phyloP scores from a whole-genome alignment of 257 asterid genomes.

The Thymus mandschuricus region DNA sequence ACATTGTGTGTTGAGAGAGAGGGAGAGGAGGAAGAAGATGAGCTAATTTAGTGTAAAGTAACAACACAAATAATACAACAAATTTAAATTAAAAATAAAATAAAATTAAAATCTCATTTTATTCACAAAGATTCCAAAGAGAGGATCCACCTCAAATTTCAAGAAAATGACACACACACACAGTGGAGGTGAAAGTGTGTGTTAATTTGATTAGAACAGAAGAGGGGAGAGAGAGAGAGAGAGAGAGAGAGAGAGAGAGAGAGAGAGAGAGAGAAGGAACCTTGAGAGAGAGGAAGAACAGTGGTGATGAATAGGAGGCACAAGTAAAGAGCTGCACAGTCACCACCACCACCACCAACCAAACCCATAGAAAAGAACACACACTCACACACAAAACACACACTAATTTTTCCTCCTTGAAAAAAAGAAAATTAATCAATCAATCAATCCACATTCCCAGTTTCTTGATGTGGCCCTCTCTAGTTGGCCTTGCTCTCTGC shows the following conservation, averaged over 20 bases:
- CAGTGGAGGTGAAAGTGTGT: slow-evolving; percentile 13
- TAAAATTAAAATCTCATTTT: not conserved
- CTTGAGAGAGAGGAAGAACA: slow-evolving; percentile 56
- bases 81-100: not conserved
- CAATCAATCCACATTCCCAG: slow-evolving; percentile 16
- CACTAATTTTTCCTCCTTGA: slow-evolving; percentile 22
- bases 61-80: not conserved
- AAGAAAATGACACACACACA: slow-evolving; percentile 22
- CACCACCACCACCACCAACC: slow-evolving; percentile 53
- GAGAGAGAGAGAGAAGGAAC: slow-evolving; percentile 32
- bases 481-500: slow-evolving; percentile 67
- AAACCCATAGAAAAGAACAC: slow-evolving; percentile 56
- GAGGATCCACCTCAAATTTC: not conserved
- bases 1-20: not conserved
- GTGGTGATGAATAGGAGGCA: slow-evolving; percentile 50
- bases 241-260: not conserved
- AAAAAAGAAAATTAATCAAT: slow-evolving; percentile 6
- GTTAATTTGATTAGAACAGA: not conserved
- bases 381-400: slow-evolving; percentile 20
- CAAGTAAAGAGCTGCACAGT: slow-evolving; percentile 40
- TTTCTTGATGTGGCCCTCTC: slow-evolving; percentile 53
- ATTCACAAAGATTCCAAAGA: not conserved
- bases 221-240: not conserved
- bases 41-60: not conserved
- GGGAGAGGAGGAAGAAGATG: not conserved